These are phyloP conservation scores for Tolypocladium tropicale DNA, from an alignment of 2,329 filamentous ascomycete species.

Conservation along the genomic window DNA sequence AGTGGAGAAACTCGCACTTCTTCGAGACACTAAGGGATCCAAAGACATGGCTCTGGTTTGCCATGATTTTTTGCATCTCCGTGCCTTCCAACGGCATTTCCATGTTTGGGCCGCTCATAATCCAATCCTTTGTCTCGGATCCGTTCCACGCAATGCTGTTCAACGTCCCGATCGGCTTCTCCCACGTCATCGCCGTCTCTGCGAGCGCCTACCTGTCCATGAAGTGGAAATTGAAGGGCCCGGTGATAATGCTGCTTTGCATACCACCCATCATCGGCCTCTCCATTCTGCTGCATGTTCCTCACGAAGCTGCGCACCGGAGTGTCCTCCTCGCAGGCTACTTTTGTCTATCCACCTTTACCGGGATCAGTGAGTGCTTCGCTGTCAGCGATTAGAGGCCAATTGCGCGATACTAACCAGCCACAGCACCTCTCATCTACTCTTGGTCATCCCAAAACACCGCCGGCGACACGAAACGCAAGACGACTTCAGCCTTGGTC, in stretches of 20 bases:
- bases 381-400: background rate
- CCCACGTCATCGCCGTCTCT: constrained; percentile 49
- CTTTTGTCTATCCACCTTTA: constrained; percentile 49
- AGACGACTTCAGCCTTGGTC: constrained; percentile 52
- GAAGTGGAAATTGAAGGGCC: constrained; percentile 43
- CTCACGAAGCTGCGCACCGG: constrained; percentile 33
- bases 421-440: constrained; percentile 43
- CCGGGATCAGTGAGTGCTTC: constrained; percentile 21
- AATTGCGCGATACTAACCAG: constrained; percentile 4
- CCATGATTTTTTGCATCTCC: constrained; percentile 44
- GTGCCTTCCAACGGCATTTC: constrained; percentile 47
- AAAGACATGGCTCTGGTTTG: constrained; percentile 52
- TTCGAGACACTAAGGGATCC: constrained; percentile 42
- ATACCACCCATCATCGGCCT: constrained; percentile 48
- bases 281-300: constrained; percentile 39
- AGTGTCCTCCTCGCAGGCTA: constrained; percentile 44
- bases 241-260: constrained; percentile 42
- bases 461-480: constrained; percentile 60
- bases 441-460: constrained; percentile 54
- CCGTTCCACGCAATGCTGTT: constrained; percentile 48
- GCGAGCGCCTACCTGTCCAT: constrained; percentile 46
- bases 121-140: constrained; percentile 47
- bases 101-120: constrained; percentile 50
- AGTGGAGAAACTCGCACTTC: constrained; percentile 41
- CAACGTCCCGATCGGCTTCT: constrained; percentile 50